Percentiles rank a stretch among this genome's conserved stretches.
These are phyloP conservation scores for Metschnikowia continentalis DNA, from an alignment of 805 yeast species.

Conservation along the genomic window DNA sequence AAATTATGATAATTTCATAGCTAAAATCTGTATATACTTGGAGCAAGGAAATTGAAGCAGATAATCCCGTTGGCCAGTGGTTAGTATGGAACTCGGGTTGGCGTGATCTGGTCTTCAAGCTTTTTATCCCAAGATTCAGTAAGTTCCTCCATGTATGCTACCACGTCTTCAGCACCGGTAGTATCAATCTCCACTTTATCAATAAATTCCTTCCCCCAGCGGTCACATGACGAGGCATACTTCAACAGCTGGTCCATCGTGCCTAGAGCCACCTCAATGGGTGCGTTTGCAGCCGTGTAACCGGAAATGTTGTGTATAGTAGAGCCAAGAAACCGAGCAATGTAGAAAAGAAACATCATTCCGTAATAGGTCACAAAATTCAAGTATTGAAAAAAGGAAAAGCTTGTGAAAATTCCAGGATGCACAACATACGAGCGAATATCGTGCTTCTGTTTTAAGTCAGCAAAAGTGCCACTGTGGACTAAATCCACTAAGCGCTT, in stretches of 20 bases:
- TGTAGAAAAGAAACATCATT: slow-evolving; percentile 77
- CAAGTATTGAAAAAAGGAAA: slow-evolving; percentile 70
- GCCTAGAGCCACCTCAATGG: slow-evolving; percentile 51
- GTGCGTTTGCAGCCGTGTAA: slow-evolving; percentile 85
- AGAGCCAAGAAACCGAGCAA: slow-evolving; percentile 79
- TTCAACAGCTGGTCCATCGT: slow-evolving; percentile 52
- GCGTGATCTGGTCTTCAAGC: slow-evolving; percentile 67
- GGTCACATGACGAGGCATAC: slow-evolving; percentile 65
- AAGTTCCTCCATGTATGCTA: slow-evolving; percentile 55
- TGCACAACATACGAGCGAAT: slow-evolving; percentile 76
- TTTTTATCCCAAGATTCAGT: slow-evolving; percentile 69
- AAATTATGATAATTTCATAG: not conserved
- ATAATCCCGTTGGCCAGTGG: not conserved
- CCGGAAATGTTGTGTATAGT: slow-evolving; percentile 88
- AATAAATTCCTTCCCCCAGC: slow-evolving; percentile 63
- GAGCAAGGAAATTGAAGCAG: too few species aligned
- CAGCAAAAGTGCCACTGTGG: slow-evolving; percentile 65
- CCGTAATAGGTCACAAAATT: slow-evolving; percentile 79
- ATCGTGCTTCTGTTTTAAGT: slow-evolving; percentile 44
- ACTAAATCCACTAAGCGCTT: slow-evolving; percentile 80
- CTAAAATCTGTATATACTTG: too few species aligned
- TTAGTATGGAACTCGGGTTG: slow-evolving; percentile 31
- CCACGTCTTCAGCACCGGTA: slow-evolving; percentile 65
- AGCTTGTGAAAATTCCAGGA: slow-evolving; percentile 90
- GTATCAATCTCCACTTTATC: slow-evolving; percentile 52